Percentiles rank a stretch among this genome's conserved stretches.
phyloP scores from a whole-genome alignment of 164 flowering plant genomes.

The Kingdonia uniflora region DNA sequence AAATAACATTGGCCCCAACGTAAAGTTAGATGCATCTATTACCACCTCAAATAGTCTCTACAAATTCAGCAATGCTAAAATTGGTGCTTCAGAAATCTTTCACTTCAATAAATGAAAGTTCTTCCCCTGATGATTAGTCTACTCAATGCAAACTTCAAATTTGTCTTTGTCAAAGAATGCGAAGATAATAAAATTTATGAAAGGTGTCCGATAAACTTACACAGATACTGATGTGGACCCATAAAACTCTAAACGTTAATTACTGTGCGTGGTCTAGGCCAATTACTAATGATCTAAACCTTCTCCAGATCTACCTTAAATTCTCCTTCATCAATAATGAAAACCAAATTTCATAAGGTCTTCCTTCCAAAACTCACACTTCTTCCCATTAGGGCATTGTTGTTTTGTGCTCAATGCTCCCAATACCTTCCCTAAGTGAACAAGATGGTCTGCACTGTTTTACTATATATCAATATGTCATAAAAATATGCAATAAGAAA shows the following conservation, averaged over 20 bases:
- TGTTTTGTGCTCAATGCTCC: no score
- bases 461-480: no score
- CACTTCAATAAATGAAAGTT: not conserved
- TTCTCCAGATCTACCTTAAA: not conserved
- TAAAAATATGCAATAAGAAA: no score
- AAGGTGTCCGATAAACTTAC: not conserved
- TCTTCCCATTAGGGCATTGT: not conserved
- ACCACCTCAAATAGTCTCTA: not conserved
- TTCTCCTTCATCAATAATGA: not conserved
- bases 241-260: not conserved
- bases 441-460: conserved; percentile 1
- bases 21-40: not conserved
- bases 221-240: not conserved
- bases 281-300: not conserved
- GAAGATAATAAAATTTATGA: not conserved
- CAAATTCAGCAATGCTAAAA: not conserved
- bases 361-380: not conserved
- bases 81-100: conserved; percentile 1
- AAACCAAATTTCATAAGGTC: not conserved
- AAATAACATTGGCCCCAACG: not conserved
- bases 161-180: not conserved
- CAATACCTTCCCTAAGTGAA: not conserved
- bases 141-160: not conserved
- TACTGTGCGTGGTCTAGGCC: not conserved
- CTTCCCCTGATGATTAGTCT: not conserved